Percentiles rank a stretch among this genome's conserved stretches.
phyloP scores from a whole-genome alignment of 305 asterid species.

The Petunia hybrid region DNA sequence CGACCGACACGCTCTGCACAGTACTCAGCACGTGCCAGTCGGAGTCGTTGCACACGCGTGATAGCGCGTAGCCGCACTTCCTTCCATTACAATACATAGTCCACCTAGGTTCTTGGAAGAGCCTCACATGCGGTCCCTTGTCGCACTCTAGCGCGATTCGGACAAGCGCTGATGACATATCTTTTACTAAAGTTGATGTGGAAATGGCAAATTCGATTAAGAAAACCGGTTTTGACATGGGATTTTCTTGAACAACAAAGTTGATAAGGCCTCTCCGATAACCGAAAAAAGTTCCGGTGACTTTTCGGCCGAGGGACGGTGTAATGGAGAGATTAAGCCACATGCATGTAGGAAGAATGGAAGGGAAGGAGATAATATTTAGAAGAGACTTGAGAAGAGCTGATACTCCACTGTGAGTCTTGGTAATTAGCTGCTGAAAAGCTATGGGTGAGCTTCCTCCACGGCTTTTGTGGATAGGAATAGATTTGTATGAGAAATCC shows the following conservation, averaged over 20 bases:
- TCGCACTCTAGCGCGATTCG: constrained; percentile 71
- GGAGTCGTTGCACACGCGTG: constrained; percentile 66
- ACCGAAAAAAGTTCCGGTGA: constrained; percentile 65
- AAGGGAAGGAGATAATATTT: constrained; percentile 61
- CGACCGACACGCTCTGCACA: constrained; percentile 75
- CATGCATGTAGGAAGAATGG: constrained; percentile 64
- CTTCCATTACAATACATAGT: constrained; percentile 92
- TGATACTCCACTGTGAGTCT: constrained; percentile 40
- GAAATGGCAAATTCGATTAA: constrained; percentile 57
- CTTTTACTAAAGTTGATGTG: constrained; percentile 56
- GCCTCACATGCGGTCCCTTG: constrained; percentile 48
- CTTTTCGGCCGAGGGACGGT: constrained; percentile 66
- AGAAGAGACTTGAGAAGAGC: constrained; percentile 59
- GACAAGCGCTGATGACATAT: constrained; percentile 66
- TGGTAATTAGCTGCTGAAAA: constrained; percentile 36
- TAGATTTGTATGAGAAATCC: constrained; percentile 44
- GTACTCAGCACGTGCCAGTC: constrained; percentile 84
- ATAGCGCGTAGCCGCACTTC: constrained; percentile 70
- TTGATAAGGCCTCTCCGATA: constrained; percentile 60
- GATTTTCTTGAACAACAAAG: constrained; percentile 58
- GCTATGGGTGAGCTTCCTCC: constrained; percentile 41
- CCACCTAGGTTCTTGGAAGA: constrained; percentile 77
- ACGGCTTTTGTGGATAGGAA: constrained; percentile 29
- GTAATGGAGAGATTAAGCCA: constrained; percentile 49
- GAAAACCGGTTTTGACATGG: constrained; percentile 48